Percentiles rank a stretch among this genome's conserved stretches.
Conservation (phyloP, 2,329 filamentous ascomycete genomes). For the Colletotrichum sp. region DNA sequence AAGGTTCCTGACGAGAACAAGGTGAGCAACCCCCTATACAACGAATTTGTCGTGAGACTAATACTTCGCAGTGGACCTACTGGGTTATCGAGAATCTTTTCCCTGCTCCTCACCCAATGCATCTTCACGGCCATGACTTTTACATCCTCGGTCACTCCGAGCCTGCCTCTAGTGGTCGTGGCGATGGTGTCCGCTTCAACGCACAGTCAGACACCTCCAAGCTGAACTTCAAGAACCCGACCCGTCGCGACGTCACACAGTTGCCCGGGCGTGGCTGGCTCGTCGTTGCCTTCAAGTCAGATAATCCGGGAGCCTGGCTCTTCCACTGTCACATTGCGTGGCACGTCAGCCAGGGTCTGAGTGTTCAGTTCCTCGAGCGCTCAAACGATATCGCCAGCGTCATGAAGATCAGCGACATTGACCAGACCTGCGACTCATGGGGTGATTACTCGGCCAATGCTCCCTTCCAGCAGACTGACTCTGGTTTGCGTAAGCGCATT, state of each 20-base stretch:
- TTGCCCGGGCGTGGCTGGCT: conserved; percentile 48
- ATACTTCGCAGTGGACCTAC: conserved; percentile 11
- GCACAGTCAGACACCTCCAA: conserved; percentile 33
- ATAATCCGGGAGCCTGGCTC: conserved; percentile 56
- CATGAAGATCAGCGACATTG: background rate
- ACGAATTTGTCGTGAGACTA: background rate
- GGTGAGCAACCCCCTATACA: background rate
- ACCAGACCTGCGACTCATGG: conserved; percentile 3
- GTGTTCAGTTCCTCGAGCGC: conserved; percentile 55
- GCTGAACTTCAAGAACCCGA: conserved; percentile 46
- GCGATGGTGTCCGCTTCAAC: conserved; percentile 27
- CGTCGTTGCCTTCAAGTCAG: conserved; percentile 50
- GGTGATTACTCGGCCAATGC: background rate
- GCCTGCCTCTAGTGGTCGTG: background rate
- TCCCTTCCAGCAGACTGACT: background rate
- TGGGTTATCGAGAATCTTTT: conserved; percentile 21
- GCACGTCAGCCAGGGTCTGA: conserved; percentile 55
- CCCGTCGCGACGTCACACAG: conserved; percentile 50
- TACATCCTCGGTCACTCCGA: conserved; percentile 41
- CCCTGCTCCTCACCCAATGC: conserved; percentile 18
- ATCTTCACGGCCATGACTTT: conserved; percentile 46
- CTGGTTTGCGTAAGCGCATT: background rate
- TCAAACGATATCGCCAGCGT: conserved; percentile 16
- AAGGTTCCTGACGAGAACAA: conserved; percentile 4
- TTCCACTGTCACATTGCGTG: conserved; percentile 55